Percentiles rank a stretch among this genome's conserved stretches.
Conservation (phyloP, 345 rosid species). For the Combretum micranthum region DNA sequence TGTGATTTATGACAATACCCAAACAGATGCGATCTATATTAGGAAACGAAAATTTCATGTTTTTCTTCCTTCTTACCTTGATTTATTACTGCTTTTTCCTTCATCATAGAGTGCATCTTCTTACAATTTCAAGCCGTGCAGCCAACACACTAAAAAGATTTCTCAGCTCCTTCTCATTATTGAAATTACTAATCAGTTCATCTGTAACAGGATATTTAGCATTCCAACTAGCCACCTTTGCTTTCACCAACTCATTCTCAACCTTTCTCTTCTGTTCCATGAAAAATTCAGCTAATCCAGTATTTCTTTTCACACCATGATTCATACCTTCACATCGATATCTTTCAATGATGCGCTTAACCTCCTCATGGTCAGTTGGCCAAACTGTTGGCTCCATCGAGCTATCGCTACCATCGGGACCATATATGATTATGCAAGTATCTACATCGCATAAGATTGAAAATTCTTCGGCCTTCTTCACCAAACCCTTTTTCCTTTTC, state of each 20-base stretch:
- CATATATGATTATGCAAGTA: constrained; percentile 23
- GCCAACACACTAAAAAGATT: constrained; percentile 1
- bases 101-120: constrained; percentile 1
- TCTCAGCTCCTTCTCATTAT: constrained; percentile 6
- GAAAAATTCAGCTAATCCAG: constrained; percentile 16
- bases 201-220: constrained; percentile 18
- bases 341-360: constrained; percentile 13
- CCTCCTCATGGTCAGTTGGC: constrained; percentile 11
- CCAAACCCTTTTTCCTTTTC: constrained; percentile 27
- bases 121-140: constrained; percentile 10
- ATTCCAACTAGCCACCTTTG: constrained; percentile 6
- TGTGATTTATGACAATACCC: too few species aligned
- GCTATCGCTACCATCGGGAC: constrained; percentile 1
- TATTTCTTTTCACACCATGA: constrained; percentile 7
- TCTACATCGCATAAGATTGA: constrained; percentile 24
- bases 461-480: constrained; percentile 29
- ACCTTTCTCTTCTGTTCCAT: constrained; percentile 14
- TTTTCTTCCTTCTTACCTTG: not conserved
- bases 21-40: too few species aligned
- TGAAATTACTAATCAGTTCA: constrained; percentile 6
- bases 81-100: constrained; percentile 4
- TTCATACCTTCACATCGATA: constrained; percentile 4
- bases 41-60: too few species aligned
- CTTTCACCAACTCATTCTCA: constrained; percentile 12
- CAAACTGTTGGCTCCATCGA: constrained; percentile 11